These are phyloP conservation scores for Paxillus involutus DNA, from an alignment of 768 basidiomycete species.

Conservation along the genomic window DNA sequence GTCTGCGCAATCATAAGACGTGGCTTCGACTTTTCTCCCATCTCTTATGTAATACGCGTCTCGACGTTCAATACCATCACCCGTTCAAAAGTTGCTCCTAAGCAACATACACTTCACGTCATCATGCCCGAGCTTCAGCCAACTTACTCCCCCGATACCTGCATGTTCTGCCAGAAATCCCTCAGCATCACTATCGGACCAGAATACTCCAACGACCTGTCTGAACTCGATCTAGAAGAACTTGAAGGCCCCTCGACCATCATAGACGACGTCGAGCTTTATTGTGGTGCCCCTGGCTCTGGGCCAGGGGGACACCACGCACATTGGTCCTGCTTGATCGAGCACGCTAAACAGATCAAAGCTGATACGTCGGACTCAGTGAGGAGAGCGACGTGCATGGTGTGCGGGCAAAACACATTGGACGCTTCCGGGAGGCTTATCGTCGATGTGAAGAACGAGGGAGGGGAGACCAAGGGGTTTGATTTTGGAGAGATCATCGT, in stretches of 20 bases:
- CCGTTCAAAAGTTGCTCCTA: background rate
- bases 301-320: constrained; percentile 23
- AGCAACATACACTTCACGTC: background rate
- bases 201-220: background rate
- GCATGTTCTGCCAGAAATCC: constrained; percentile 22
- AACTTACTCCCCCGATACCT: constrained; percentile 20
- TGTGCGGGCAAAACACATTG: constrained; percentile 18
- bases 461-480: constrained; percentile 23
- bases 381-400: constrained; percentile 6
- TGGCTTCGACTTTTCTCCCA: background rate
- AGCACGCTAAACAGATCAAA: constrained; percentile 8
- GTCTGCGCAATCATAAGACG: constrained; percentile 12
- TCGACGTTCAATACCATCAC: background rate
- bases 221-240: constrained; percentile 4
- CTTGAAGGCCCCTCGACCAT: constrained; percentile 8
- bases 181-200: constrained; percentile 11
- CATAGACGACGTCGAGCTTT: constrained; percentile 24
- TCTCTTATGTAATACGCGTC: too few species aligned
- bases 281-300: constrained; percentile 20
- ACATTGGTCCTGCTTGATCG: constrained; percentile 28
- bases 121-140: constrained; percentile 7
- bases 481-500: constrained; percentile 28
- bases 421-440: constrained; percentile 16
- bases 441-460: constrained; percentile 27
- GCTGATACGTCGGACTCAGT: background rate